Percentiles rank a stretch among this genome's conserved stretches.
These are phyloP conservation scores for Kalmusia sp. DNA, from an alignment of 2,329 filamentous ascomycete genomes.

Conservation along the genomic window DNA sequence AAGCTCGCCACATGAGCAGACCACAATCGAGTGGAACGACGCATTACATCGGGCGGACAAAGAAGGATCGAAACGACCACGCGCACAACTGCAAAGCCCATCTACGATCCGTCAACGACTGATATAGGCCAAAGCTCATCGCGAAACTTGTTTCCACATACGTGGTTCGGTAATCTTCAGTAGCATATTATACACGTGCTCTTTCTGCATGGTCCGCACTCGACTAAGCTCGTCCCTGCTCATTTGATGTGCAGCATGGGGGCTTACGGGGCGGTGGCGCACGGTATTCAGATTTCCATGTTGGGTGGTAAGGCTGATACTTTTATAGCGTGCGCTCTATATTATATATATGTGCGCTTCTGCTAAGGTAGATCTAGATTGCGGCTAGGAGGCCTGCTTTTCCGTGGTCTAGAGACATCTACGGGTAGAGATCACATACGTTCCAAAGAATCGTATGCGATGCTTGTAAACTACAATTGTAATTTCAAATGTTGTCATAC, in stretches of 20 bases:
- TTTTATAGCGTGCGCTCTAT: neutral
- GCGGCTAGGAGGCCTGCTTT: too few relatives aligned
- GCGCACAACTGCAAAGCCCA: neutral
- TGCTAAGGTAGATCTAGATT: neutral
- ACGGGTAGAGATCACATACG: too few relatives aligned
- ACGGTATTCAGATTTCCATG: neutral
- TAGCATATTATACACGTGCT: neutral
- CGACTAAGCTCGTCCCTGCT: neutral
- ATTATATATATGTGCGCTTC: neutral
- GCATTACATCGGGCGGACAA: neutral
- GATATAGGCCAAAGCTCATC: neutral
- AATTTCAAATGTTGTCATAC: too few relatives aligned
- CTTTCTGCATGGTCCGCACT: neutral
- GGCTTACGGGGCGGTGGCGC: neutral
- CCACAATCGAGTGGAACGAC: neutral
- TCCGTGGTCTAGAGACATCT: too few relatives aligned
- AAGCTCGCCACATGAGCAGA: neutral
- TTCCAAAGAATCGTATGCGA: too few relatives aligned
- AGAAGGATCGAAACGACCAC: constrained; percentile 1
- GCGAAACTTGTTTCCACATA: neutral
- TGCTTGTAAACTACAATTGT: too few relatives aligned
- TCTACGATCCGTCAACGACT: neutral
- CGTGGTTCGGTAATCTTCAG: neutral
- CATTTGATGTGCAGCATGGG: neutral
- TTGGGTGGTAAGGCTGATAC: neutral